These are phyloP conservation scores for Trichoderma reesei DNA, from an alignment of 495 filamentous ascomycete genomes.

Conservation along the genomic window DNA sequence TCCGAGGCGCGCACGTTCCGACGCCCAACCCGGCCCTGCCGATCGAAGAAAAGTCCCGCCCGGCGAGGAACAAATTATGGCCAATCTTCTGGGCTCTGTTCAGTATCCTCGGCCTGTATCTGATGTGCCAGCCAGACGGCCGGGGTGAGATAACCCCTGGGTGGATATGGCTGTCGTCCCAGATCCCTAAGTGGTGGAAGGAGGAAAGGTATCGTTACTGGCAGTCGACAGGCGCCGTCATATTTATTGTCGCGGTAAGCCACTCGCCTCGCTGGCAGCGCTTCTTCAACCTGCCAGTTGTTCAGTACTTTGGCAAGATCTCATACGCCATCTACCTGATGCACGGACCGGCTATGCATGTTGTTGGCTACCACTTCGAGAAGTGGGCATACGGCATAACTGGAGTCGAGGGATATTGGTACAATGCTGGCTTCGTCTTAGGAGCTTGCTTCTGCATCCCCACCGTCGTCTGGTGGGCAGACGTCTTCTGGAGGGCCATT, in stretches of 20 bases:
- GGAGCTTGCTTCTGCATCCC: conserved; percentile 28
- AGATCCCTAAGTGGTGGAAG: conserved; percentile 31
- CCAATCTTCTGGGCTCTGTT: conserved; percentile 17
- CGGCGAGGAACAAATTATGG: conserved; percentile 1
- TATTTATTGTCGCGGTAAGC: conserved; percentile 30
- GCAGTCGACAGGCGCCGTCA: conserved; percentile 29
- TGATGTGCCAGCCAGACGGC: conserved; percentile 34
- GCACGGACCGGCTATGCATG: conserved; percentile 42
- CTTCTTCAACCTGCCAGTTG: conserved; percentile 23
- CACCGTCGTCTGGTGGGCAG: conserved; percentile 33
- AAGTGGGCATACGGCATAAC: conserved; percentile 24
- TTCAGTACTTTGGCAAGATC: conserved; percentile 42
- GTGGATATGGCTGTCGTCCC: conserved; percentile 27
- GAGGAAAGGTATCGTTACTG: conserved; percentile 33
- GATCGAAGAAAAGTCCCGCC: conserved; percentile 15
- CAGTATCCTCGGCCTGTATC: conserved; percentile 26
- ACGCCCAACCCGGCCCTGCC: conserved; percentile 14
- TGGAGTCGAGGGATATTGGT: conserved; percentile 25
- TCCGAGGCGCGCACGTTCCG: conserved; percentile 20
- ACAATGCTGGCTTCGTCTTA: conserved; percentile 26
- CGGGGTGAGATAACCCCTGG: conserved; percentile 28
- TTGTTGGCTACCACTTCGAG: conserved; percentile 31
- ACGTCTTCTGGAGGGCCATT: conserved; percentile 36
- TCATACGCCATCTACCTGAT: conserved; percentile 44
- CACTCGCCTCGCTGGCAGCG: conserved; percentile 27